phyloP scores from a whole-genome alignment of 2,329 filamentous ascomycete genomes.

The Aschersonia sp. region DNA sequence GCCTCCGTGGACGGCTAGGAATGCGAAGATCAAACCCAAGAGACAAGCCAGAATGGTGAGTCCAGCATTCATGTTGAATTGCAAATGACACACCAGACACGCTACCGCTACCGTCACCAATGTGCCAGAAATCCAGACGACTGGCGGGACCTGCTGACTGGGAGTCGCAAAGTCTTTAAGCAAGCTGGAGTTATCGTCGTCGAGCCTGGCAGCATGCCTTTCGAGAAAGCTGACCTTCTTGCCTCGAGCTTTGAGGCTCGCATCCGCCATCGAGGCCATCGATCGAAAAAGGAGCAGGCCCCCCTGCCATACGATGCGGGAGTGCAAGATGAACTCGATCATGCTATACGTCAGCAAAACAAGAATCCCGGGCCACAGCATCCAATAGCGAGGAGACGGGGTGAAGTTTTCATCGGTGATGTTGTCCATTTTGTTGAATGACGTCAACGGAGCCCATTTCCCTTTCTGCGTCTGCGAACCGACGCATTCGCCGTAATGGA shows the following conservation, averaged over 20 bases:
- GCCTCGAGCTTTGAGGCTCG: constrained; percentile 14
- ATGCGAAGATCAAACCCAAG: constrained; percentile 43
- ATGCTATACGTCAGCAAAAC: constrained; percentile 26
- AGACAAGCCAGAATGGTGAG: constrained; percentile 40
- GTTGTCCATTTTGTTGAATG: constrained; percentile 16
- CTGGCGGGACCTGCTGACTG: constrained; percentile 33
- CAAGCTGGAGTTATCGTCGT: constrained; percentile 12
- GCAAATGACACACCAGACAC: constrained; percentile 32
- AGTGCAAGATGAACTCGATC: constrained; percentile 25
- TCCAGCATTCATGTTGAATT: constrained; percentile 42
- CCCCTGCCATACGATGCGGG: constrained; percentile 20
- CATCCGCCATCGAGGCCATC: constrained; percentile 15
- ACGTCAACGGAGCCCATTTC: constrained; percentile 15
- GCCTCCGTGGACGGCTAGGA: constrained; percentile 32
- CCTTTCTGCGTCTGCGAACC: constrained; percentile 21
- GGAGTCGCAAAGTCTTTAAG: constrained; percentile 25
- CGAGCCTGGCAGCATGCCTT: constrained; percentile 19
- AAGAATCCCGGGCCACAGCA: constrained; percentile 29
- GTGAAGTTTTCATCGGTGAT: constrained; percentile 13
- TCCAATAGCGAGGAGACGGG: constrained; percentile 26
- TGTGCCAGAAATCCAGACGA: constrained; percentile 35
- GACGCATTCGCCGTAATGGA: constrained; percentile 34
- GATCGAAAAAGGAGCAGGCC: constrained; percentile 18
- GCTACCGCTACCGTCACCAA: constrained; percentile 35
- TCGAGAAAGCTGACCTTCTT: constrained; percentile 18